A percentile compares a stretch with the other conserved stretches of the same genome.
Conservation (phyloP, 371 early-diverging fungal species). For the Rhizopus delemar region DNA sequence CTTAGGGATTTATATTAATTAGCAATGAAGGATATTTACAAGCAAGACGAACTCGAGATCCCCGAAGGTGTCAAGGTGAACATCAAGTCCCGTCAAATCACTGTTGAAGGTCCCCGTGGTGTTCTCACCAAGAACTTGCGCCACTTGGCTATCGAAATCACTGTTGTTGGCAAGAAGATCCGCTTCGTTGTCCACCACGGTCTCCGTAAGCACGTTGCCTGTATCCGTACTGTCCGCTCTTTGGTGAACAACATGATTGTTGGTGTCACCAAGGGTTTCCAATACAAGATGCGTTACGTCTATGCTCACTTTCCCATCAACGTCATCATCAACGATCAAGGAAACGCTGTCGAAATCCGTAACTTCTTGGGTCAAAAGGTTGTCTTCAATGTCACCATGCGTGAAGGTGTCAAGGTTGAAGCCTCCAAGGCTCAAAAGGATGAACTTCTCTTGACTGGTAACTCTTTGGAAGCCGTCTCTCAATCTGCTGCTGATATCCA, state of each 20-base stretch:
- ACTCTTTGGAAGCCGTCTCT: conserved; percentile 96
- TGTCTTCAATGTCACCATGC: conserved; percentile 85
- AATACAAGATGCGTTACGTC: conserved; percentile 99
- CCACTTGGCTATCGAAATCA: conserved; percentile 92
- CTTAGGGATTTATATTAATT: conserved; percentile 19
- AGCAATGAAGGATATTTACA: conserved; percentile 71
- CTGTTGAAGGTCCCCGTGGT: conserved; percentile 88
- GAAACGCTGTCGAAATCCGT: conserved; percentile 92
- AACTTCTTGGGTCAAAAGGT: conserved; percentile 99
- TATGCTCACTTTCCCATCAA: conserved; percentile 99
- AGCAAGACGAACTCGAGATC: conserved; percentile 77
- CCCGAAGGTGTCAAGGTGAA: conserved; percentile 73
- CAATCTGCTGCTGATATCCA: conserved; percentile 89
- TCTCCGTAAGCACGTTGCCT: conserved; percentile 94
- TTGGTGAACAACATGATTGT: conserved; percentile 97
- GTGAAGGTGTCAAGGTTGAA: conserved; percentile 87
- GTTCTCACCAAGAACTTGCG: conserved; percentile 79
- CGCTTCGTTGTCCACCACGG: conserved; percentile 96
- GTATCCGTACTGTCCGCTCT: conserved; percentile 97
- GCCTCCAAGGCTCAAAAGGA: conserved; percentile 92
- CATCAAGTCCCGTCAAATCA: conserved; percentile 76
- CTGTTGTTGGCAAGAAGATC: conserved; percentile 68
- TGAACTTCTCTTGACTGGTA: conserved; percentile 94
- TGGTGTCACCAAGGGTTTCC: conserved; percentile 99
- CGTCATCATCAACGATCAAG: conserved; percentile 85